These are phyloP conservation scores for Scalesia atractyloides DNA, from an alignment of 129 eudicot species.

Conservation along the genomic window DNA sequence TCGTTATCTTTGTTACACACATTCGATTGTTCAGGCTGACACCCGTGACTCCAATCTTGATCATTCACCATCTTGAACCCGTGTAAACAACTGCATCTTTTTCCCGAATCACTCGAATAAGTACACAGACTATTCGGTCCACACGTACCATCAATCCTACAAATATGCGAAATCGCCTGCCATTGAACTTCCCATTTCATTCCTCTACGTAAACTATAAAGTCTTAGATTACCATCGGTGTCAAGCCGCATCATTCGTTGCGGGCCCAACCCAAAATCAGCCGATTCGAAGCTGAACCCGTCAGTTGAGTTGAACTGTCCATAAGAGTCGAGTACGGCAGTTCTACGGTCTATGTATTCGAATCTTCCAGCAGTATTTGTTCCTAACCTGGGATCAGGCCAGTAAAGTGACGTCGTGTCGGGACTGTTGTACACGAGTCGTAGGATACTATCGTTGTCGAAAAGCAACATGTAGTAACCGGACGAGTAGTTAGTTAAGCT, in stretches of 20 bases:
- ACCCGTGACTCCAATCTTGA: conserved; percentile 43
- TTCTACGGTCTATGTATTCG: conserved; percentile 14
- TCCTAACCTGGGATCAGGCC: conserved; percentile 42
- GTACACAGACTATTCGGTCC: conserved; percentile 44
- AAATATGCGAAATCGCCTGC: conserved; percentile 30
- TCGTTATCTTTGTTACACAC: not conserved
- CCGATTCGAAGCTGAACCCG: conserved; percentile 1
- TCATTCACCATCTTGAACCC: conserved; percentile 39
- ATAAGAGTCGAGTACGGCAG: conserved; percentile 23
- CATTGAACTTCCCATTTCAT: conserved; percentile 38
- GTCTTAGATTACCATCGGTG: conserved; percentile 38
- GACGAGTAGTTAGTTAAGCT: conserved; percentile 33
- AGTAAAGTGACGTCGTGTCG: conserved; percentile 32
- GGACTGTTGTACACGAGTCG: conserved; percentile 38
- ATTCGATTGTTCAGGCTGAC: conserved; percentile 33
- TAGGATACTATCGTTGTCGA: conserved; percentile 47
- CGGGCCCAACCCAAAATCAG: conserved; percentile 30
- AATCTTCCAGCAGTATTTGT: conserved; percentile 13
- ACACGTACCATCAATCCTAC: conserved; percentile 37
- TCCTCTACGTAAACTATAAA: conserved; percentile 23
- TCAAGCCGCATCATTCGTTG: conserved; percentile 35
- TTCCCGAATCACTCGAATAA: conserved; percentile 27
- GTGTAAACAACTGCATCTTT: conserved; percentile 37
- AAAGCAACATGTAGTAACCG: conserved; percentile 42
- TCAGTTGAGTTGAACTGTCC: conserved; percentile 42